Base-by-base conservation (phyloP, 2,329 filamentous ascomycete genomes). In the Calonectria hawksworthii region DNA sequence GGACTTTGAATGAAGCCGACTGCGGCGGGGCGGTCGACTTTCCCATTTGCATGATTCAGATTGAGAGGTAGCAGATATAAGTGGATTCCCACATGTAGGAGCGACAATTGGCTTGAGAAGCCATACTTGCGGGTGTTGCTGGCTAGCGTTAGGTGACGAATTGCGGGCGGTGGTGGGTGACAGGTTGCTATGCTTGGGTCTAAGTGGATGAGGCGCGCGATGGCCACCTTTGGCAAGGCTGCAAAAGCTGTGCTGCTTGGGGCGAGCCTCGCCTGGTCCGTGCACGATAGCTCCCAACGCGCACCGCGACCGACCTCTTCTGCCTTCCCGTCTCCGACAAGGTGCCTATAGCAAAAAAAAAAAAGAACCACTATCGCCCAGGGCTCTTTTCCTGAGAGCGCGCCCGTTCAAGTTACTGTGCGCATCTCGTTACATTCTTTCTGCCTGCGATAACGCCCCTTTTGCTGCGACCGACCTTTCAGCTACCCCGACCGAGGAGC, bases 261-360 rank as follows among this genome's bases (percentile, higher is more conserved):
- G 34, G 32, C 61, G 74, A 73, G 74, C 74, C 74, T 66, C 66
- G 67, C 26, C 18, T 70, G 74, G 74, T 28, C 74, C 70, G 74
- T 75, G 74, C 74, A 9, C 51, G 0, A 8, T 16, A 70, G 66
- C 74, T 75, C 64, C 50, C 74, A 70, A 75, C 74, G 74, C 74
- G 74, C 74, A 63, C 66, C 66, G 66, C 70, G 61, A 70, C 61
- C 73, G 65, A 64, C 61, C 23, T 67, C 47, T 56, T 56, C 51
- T 70, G 61, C 61, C 59, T 52, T 38, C 32, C 44, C 13, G 59
- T 51, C 52, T 47, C 32, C 56, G n/a, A 32, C 50, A 68, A 74
- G 72, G 72, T 71, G 66, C 68, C 50, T 23, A 26, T 23, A 66
- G 70, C 32, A 63, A 65, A n/a, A 66, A 52, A 41, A 41, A 41